Evolutionary conservation across 2,329 filamentous ascomycete species (phyloP), one percentile per base, ranked within the genome.

Genomic region (Boeremia exigua): DNA sequence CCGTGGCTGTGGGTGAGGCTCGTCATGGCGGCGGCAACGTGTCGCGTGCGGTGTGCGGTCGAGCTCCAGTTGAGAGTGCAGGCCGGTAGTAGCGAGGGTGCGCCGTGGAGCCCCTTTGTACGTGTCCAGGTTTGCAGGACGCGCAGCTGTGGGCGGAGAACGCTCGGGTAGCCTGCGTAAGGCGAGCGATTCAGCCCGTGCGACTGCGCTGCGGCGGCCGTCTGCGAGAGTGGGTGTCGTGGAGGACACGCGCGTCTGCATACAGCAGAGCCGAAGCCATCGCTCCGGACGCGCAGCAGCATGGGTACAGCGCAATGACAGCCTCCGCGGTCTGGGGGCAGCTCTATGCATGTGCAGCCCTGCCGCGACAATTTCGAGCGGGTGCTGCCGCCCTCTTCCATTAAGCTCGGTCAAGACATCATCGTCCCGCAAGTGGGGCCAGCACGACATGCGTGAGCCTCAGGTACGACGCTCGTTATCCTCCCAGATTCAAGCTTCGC

Each of bases 191-290:
- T 48, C 34, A 64, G 56, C 56, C 56, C 42, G 59, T 56, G 62
- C 47, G 61, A 58, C 59, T 58, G 62, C 55, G 58, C 53, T 51
- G 62, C 60, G 47, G 66, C 54, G 38, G 60, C 50, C 40, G 67
- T 52, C 39, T 58, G 54, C 36, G 58, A 51, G 48, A 47, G 53
- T 60, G 50, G 60, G 61, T 32, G n/a, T 43, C 11, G 40, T 30
- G 28, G 8, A 29, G 23, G 36, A 56, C 56, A 63, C 61, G 65
- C 66, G 68, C 71, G 67, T 62, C 67, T 46, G 63, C 59, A 70
- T 59, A 69, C 65, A 63, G 63, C 62, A 66, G 69, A 50, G 67
- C 72, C 73, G 72, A 70, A 50, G 67, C 72, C 73, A 73, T 74
- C 49, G 59, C 67, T 66, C 62, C 63, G 60, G 57, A 62, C 62